These are phyloP conservation scores for Holtermanniella nyarrowii DNA, from an alignment of 768 basidiomycete species.

Conservation along the genomic window DNA sequence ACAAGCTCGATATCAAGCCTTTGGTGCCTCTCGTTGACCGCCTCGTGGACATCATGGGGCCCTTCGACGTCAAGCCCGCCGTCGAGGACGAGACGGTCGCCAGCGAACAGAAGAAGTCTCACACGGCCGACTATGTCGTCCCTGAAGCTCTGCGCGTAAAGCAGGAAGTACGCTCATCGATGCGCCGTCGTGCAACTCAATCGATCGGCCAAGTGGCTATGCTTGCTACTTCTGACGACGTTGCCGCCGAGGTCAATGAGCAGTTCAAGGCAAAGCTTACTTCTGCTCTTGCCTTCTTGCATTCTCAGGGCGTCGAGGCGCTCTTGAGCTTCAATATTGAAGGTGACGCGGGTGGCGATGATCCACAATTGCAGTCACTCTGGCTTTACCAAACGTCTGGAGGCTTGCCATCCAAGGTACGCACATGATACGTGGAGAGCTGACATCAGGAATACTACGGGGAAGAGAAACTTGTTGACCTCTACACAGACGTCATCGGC, in stretches of 20 bases:
- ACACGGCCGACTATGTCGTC: conserved; percentile 15
- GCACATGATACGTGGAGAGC: neutral
- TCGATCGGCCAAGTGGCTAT: neutral
- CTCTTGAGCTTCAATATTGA: conserved; percentile 76
- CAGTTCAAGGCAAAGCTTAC: conserved; percentile 47
- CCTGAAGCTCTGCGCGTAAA: conserved; percentile 7
- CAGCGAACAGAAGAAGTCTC: conserved; percentile 13
- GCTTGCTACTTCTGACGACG: neutral
- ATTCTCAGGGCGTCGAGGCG: conserved; percentile 68
- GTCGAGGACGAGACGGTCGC: conserved; percentile 5
- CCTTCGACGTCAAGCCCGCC: conserved; percentile 26
- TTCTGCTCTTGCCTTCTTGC: conserved; percentile 70
- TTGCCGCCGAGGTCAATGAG: neutral
- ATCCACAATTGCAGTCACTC: conserved; percentile 73
- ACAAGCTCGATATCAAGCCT: conserved; percentile 62
- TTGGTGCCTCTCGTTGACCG: conserved; percentile 57
- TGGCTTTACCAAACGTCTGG: conserved; percentile 75
- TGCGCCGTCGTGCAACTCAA: neutral
- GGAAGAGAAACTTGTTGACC: conserved; percentile 57
- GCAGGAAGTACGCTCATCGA: conserved; percentile 4
- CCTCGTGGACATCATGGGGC: conserved; percentile 42
- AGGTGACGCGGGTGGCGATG: conserved; percentile 66
- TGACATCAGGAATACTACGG: conserved; percentile 70
- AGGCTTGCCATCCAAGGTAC: conserved; percentile 77
- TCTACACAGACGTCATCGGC: conserved; percentile 61